Percentiles rank a stretch among this genome's conserved stretches.
These are phyloP conservation scores for Wakefieldia striispora DNA, from an alignment of 768 basidiomycete genomes.

Conservation along the genomic window DNA sequence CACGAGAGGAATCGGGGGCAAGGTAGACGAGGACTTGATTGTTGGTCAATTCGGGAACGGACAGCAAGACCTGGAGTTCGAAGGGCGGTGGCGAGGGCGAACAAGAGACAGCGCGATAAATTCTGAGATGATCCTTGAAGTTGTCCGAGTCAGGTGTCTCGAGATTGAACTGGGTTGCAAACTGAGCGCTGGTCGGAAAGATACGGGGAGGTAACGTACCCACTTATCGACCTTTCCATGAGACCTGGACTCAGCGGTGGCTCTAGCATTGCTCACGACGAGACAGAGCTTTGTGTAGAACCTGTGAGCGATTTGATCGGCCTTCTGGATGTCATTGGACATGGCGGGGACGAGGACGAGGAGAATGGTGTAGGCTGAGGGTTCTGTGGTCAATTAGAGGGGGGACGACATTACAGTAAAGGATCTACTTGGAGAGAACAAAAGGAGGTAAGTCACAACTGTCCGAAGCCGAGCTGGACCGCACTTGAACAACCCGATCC, in stretches of 20 bases:
- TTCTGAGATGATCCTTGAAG: conserved; percentile 59
- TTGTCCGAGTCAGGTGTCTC: conserved; percentile 72
- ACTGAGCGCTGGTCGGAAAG: neutral
- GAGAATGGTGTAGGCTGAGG: conserved; percentile 1
- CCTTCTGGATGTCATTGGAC: conserved; percentile 59
- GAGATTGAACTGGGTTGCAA: conserved; percentile 72
- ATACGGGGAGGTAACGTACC: conserved; percentile 45
- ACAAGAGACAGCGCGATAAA: conserved; percentile 53
- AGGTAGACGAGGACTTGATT: conserved; percentile 74
- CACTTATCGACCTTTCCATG: conserved; percentile 72
- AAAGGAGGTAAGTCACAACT: conserved; percentile 21
- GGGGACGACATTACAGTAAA: conserved; percentile 30
- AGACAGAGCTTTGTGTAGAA: conserved; percentile 82
- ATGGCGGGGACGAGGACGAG: conserved; percentile 36
- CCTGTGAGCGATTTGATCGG: conserved; percentile 83
- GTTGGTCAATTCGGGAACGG: conserved; percentile 62
- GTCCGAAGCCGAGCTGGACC: conserved; percentile 12
- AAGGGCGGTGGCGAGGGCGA: conserved; percentile 42
- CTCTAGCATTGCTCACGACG: conserved; percentile 69
- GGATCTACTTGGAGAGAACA: conserved; percentile 17
- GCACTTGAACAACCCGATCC: conserved; percentile 16
- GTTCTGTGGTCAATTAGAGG: conserved; percentile 21
- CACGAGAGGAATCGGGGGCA: conserved; percentile 55
- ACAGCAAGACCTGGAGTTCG: conserved; percentile 67
- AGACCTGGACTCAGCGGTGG: conserved; percentile 47